Conservation (phyloP, 345 rosid species). For the Sapria himalayana region DNA sequence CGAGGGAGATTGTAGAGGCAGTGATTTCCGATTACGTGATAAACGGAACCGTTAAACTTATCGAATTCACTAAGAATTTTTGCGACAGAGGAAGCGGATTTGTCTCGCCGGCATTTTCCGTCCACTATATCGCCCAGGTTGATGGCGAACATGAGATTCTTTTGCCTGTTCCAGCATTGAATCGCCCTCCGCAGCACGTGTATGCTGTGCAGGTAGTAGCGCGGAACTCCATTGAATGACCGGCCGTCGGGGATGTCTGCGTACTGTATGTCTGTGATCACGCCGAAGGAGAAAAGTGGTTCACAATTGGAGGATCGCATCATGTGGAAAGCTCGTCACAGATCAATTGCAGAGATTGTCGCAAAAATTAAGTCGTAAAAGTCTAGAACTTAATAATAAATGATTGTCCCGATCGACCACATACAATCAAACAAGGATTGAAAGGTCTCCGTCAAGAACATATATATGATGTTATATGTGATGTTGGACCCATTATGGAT, state of each 20-base stretch:
- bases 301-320: too few relatives aligned
- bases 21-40: constrained; percentile 90
- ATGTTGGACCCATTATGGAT: too few relatives aligned
- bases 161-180: constrained; percentile 37
- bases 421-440: too few relatives aligned
- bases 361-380: too few relatives aligned
- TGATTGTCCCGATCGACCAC: too few relatives aligned
- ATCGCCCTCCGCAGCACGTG: constrained; percentile 58
- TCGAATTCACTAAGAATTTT: constrained; percentile 32
- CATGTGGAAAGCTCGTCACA: too few relatives aligned
- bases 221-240: constrained; percentile 67
- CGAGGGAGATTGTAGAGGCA: constrained; percentile 94
- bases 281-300: constrained; percentile 79
- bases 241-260: constrained; percentile 80
- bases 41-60: constrained; percentile 43
- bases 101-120: constrained; percentile 50
- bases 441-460: too few relatives aligned
- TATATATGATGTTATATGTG: too few relatives aligned
- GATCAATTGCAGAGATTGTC: too few relatives aligned
- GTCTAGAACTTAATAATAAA: too few relatives aligned
- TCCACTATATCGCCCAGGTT: constrained; percentile 87
- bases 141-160: constrained; percentile 40
- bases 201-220: constrained; percentile 65
- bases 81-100: constrained; percentile 34
- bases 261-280: constrained; percentile 73